Evolutionary conservation across 2,329 filamentous ascomycete species (phyloP), one percentile per base, ranked within the genome.

Genomic region (Xylaria sp.): DNA sequence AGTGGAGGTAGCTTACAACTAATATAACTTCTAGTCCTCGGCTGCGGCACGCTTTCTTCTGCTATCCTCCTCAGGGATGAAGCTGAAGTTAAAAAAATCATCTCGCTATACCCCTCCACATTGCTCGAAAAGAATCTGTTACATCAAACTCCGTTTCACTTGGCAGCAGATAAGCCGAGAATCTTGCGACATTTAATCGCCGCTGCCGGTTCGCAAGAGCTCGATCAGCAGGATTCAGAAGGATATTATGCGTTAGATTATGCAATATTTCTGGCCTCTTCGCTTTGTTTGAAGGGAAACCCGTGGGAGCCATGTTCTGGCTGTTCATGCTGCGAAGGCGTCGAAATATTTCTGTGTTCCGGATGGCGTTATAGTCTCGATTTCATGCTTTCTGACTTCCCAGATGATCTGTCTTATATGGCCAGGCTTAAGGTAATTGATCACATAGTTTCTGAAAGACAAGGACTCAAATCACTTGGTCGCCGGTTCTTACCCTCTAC

Each of bases 281-380:
- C 25, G 34, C 15, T 34, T 25, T 63, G 50, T 55, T 12, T 12
- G 2, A 55, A 63, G 20, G 37, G 50, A 1, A 46, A 7, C 23
- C 34, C 60, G 37, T 63, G 60, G 60, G 12, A 37, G 2, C 18
- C 23, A 46, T 63, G 60, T 34, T 46, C 39, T 5, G 13, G 18
- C 15, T 63, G 60, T 23, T 23, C 50, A 37, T 63, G 60, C 46
- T 34, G 41, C 9, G 50, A 63, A 9, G 55, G 50, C 18, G 50
- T 63, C 6, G 60, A 63, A 34, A 46, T 63, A 63, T 15, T 63
- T 28, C 15, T 63, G 37, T 4, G 5, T 28, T 44, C 37, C 32
- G 10, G 12, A 7, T 57, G 55, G 55, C 55, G 37, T 57, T 57
- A n/a, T n/a, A n/a, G n/a, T n/a, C n/a, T n/a, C n/a, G n/a, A n/a